A percentile compares a stretch with the other conserved stretches of the same genome.
Conservation (phyloP, 176 grass and related monocot genomes). For the Musa beccarii region DNA sequence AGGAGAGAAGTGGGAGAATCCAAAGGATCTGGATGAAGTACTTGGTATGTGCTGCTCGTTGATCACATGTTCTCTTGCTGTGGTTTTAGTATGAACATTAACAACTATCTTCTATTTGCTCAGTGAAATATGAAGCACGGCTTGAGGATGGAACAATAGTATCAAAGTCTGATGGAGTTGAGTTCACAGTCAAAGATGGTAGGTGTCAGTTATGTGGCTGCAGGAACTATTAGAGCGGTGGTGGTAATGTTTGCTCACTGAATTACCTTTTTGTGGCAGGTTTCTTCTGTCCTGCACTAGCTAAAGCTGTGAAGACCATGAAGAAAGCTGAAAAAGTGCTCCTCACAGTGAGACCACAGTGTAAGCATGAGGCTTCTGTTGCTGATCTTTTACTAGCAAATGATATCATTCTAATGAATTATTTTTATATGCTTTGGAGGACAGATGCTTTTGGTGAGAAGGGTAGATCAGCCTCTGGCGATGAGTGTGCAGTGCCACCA, state of each 20-base stretch:
- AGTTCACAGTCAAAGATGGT: constrained; percentile 93
- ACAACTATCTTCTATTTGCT: background rate
- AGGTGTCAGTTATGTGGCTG: background rate
- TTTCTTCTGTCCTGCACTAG: constrained; percentile 58
- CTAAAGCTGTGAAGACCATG: constrained; percentile 80
- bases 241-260: constrained; percentile 1
- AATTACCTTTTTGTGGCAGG: constrained; percentile 33
- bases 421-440: background rate
- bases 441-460: constrained; percentile 72
- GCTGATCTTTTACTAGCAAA: background rate
- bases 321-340: constrained; percentile 74
- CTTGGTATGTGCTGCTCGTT: constrained; percentile 39
- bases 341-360: constrained; percentile 81
- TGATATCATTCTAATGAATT: background rate
- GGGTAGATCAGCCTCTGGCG: constrained; percentile 45
- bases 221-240: background rate
- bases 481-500: constrained; percentile 50
- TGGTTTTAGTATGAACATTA: background rate
- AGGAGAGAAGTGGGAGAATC: constrained; percentile 89
- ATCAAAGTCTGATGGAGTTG: constrained; percentile 60
- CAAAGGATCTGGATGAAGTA: constrained; percentile 83
- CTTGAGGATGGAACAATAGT: constrained; percentile 64
- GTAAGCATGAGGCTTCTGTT: constrained; percentile 27
- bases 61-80: constrained; percentile 1
- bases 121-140: constrained; percentile 73